Evolutionary conservation across 441 rosid genomes (phyloP).

Genomic region (Eruca vesicaria): DNA sequence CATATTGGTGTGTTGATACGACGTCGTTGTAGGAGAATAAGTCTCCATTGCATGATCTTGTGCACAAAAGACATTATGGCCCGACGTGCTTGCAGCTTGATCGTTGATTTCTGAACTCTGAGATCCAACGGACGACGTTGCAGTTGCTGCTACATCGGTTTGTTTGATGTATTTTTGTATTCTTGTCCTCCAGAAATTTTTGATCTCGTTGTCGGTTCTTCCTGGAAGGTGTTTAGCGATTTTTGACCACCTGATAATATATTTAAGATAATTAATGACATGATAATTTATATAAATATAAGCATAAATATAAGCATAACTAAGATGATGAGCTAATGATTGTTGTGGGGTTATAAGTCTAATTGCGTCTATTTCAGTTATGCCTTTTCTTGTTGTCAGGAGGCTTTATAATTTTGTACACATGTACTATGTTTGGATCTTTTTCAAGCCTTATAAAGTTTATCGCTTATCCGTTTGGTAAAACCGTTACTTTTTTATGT

Average conservation of each 20-base stretch:
- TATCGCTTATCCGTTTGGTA: background rate
- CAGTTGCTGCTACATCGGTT: conserved; percentile 35
- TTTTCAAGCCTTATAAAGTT: background rate
- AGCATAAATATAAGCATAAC: background rate
- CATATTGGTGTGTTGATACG: conserved; percentile 38
- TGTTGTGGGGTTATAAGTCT: conserved; percentile 16
- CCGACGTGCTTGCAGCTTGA: conserved; percentile 52
- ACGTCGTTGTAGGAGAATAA: conserved; percentile 45
- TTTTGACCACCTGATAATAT: conserved; percentile 81
- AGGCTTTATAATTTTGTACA: conserved; percentile 20
- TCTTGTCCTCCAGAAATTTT: conserved; percentile 94
- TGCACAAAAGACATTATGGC: conserved; percentile 46
- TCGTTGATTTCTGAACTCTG: conserved; percentile 50
- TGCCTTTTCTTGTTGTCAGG: conserved; percentile 5
- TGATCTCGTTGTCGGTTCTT: conserved; percentile 96
- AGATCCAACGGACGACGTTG: conserved; percentile 37
- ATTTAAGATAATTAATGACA: background rate
- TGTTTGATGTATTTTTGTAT: conserved; percentile 92
- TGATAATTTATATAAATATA: background rate
- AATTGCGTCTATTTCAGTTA: conserved; percentile 43
- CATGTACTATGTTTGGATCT: conserved; percentile 22
- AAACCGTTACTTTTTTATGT: background rate
- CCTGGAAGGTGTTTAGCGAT: conserved; percentile 97
- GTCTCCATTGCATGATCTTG: conserved; percentile 43
- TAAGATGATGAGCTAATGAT: conserved; percentile 14